Base-by-base conservation (phyloP, 2,329 filamentous ascomycete species). In the Gnomoniopsis smithogilvyi region DNA sequence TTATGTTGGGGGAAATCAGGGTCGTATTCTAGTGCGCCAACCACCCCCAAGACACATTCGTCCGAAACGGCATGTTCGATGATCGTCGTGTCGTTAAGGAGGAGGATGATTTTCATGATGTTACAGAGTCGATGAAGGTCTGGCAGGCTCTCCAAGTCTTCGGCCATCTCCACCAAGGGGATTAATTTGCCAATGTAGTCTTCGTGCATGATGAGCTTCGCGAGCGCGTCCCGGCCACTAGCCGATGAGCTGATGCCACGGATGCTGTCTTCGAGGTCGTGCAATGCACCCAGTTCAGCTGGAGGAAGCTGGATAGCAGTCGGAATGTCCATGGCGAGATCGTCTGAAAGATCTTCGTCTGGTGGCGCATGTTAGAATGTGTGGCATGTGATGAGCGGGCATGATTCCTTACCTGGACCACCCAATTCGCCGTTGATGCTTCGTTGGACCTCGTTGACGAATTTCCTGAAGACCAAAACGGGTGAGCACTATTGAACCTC, bases 1-100 rank as follows among this genome's bases (percentile, higher is more conserved):
- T 97, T 98, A 80, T 98, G 95, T 61, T 89, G 92, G 7, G 95
- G 95, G 67, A 98, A 99, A 74, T 99, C 95, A 0, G 95, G 94
- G 68, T 99, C 95, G 76, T 98, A 99, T 78, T 99, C 95, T 63
- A 99, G 79, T 24, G 95, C 95, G 61, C 95, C 95, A 41, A 99
- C 93, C 26, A 98, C 94, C 19, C 94, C 95, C 65, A 96, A 77
- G 48, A 98, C 87, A 65, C 93, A 89, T 59, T 92, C 86, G 74
- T 98, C 94, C 15, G 90, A 91, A 26, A 99, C 93, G 15, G 94
- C 90, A 66, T 92, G 88, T 74, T 99, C 95, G 68, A 99, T 96
- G 64, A 99, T 96, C 60, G 87, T 84, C 33, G 90, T 96, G 72
- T 99, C 95, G 76, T 98, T 99, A 63, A 98, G 84, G 55, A 98